Percentiles rank a stretch among this genome's conserved stretches.
Evolutionary conservation across 352 stramenopile species (phyloP).

Genomic region (Globisporangium barbulae): DNA sequence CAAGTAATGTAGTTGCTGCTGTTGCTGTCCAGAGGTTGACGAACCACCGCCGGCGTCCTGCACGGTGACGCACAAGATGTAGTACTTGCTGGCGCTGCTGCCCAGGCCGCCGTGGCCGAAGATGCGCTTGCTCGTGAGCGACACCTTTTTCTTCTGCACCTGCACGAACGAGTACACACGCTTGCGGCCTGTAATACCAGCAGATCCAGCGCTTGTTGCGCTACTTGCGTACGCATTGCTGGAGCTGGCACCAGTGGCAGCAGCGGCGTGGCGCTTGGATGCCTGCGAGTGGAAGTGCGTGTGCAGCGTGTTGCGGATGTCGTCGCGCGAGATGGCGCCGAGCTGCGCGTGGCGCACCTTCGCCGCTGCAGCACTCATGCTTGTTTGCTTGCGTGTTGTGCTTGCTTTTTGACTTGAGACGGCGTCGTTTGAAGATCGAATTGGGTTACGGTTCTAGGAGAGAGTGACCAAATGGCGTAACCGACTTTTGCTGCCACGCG

Average conservation of each 20-base stretch:
- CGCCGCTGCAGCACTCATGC: conserved; percentile 13
- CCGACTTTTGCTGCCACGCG: neutral
- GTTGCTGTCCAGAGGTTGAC: neutral
- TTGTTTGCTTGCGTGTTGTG: neutral
- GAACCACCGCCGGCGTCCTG: conserved; percentile 30
- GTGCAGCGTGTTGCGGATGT: conserved; percentile 63
- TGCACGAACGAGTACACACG: conserved; percentile 59
- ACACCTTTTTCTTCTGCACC: conserved; percentile 63
- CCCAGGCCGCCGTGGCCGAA: conserved; percentile 29
- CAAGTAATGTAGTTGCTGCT: conserved; percentile 52
- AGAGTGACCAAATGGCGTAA: neutral
- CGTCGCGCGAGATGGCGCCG: conserved; percentile 45
- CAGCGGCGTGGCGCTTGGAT: conserved; percentile 21
- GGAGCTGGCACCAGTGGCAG: neutral
- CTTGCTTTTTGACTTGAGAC: neutral
- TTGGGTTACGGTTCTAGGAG: neutral
- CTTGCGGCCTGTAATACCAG: conserved; percentile 21
- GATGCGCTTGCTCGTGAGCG: conserved; percentile 48
- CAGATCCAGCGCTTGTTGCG: neutral
- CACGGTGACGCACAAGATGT: conserved; percentile 63
- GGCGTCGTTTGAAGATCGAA: conserved; percentile 6
- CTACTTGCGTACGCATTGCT: neutral
- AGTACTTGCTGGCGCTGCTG: conserved; percentile 39
- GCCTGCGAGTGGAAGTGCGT: conserved; percentile 53
- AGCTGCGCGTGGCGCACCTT: conserved; percentile 20